A percentile compares a stretch with the other conserved stretches of the same genome.
Evolutionary conservation across 306 rosid genomes (phyloP).

Genomic region (Sophora flavescens): DNA sequence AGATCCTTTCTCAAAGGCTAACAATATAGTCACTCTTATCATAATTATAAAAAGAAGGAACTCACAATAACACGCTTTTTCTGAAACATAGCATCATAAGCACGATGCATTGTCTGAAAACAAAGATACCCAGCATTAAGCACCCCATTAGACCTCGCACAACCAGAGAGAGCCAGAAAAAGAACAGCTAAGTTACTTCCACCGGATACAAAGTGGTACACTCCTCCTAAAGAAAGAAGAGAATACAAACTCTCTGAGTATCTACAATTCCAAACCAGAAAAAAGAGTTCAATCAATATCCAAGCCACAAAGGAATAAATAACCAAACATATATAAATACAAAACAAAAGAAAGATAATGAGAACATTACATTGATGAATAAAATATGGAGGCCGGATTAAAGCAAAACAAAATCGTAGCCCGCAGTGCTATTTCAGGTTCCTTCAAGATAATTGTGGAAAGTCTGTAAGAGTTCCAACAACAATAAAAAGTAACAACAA

Average conservation of each 20-base stretch:
- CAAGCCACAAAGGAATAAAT: constrained; percentile 14
- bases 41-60: constrained; percentile 5
- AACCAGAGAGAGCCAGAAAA: constrained; percentile 74
- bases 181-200: constrained; percentile 61
- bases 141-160: constrained; percentile 90
- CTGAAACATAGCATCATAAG: constrained; percentile 64
- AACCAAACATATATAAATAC: background rate
- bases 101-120: constrained; percentile 81
- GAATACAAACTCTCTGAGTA: constrained; percentile 86
- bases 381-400: constrained; percentile 91
- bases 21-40: constrained; percentile 18
- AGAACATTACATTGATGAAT: constrained; percentile 75
- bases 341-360: background rate
- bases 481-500: constrained; percentile 34
- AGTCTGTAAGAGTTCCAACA: constrained; percentile 59
- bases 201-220: constrained; percentile 72
- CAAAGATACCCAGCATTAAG: constrained; percentile 90
- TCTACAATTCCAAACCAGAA: constrained; percentile 56
- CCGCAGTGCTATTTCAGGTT: constrained; percentile 64
- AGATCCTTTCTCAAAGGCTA: constrained; percentile 8
- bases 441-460: constrained; percentile 70
- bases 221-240: constrained; percentile 78
- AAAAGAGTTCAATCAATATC: background rate
- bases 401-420: constrained; percentile 94
- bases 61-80: constrained; percentile 64